Evolutionary conservation across 441 rosid genomes (phyloP), one percentile per base, ranked within the genome.

Genomic region (Populus hybrid): DNA sequence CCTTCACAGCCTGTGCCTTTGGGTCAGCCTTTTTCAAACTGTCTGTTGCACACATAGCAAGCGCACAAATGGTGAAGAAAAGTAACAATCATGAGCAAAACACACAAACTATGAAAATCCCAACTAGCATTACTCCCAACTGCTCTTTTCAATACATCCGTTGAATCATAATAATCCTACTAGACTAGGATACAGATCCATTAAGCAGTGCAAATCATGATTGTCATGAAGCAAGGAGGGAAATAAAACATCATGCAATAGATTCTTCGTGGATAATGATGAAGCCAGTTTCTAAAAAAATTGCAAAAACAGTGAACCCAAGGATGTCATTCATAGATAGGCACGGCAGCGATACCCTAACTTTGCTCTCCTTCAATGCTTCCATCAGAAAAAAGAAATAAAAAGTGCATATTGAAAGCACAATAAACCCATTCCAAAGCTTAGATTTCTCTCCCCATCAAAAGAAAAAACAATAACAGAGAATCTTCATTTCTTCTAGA

Each of bases 1-100:
- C 89, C 84, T 93, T 95, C 82, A 90, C 70, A 10, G 99, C 99
- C 85, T 93, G 90, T 20, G 92, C 93, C 89, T 94, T 94, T 0
- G 95, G 87, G 71, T 92, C 97, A 4, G 85, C 86, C 89, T 94
- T 92, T 77, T 91, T 93, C 0, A 87, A 72, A 26, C 75, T 66
- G 38, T 75, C 85, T 69, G 69, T 76, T 77, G 77, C 50, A 46
- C 36, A 76, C 69, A 77, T 14, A 40, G 1, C 8, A 81, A 8
- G 8, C 10, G 42, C 26, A 72, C 59, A 50, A 32, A 50, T 28
- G 32, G 26, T 68, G 26, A 42, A 20, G 11, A 7, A 68, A 42
- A 28, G 21, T 5, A 78, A 3, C 34, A 20, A 50, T 46, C 9
- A 59, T n/a, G 64, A n/a, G 24, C 24, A 20, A 57, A n/a, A 59